Percentiles rank a stretch among this genome's conserved stretches.
Evolutionary conservation across 2,329 filamentous ascomycete species (phyloP).

Genomic region (Blastomyces silverae): DNA sequence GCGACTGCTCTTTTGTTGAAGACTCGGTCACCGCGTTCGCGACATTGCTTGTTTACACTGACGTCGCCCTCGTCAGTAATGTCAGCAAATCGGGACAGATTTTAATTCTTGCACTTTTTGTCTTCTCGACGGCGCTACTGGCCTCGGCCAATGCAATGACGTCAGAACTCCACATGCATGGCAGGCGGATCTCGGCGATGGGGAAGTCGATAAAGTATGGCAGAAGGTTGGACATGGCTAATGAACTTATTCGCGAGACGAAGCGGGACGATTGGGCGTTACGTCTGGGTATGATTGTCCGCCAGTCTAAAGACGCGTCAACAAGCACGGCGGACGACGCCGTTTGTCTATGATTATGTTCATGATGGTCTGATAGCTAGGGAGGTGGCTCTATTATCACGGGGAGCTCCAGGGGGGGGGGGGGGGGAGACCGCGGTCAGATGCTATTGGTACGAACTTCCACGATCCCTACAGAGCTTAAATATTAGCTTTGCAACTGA

Average conservation of each 20-base stretch:
- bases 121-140: conserved; percentile 49
- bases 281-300: conserved; percentile 33
- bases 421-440: background rate
- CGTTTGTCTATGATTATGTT: background rate
- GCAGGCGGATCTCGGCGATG: conserved; percentile 26
- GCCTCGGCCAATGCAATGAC: conserved; percentile 46
- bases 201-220: conserved; percentile 24
- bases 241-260: conserved; percentile 36
- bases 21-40: conserved; percentile 49
- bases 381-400: background rate
- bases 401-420: background rate
- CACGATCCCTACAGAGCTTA: background rate
- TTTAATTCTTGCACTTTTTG: conserved; percentile 47
- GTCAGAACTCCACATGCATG: conserved; percentile 44
- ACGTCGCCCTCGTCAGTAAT: conserved; percentile 51
- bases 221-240: conserved; percentile 33
- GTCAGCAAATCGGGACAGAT: conserved; percentile 49
- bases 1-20: conserved; percentile 46
- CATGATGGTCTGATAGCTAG: background rate
- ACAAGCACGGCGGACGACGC: background rate
- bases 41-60: conserved; percentile 54
- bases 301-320: conserved; percentile 4
- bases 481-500: background rate
- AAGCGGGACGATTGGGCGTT: conserved; percentile 35
- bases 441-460: background rate